phyloP scores from a whole-genome alignment of 768 basidiomycete species.

The Megacollybia marginata region DNA sequence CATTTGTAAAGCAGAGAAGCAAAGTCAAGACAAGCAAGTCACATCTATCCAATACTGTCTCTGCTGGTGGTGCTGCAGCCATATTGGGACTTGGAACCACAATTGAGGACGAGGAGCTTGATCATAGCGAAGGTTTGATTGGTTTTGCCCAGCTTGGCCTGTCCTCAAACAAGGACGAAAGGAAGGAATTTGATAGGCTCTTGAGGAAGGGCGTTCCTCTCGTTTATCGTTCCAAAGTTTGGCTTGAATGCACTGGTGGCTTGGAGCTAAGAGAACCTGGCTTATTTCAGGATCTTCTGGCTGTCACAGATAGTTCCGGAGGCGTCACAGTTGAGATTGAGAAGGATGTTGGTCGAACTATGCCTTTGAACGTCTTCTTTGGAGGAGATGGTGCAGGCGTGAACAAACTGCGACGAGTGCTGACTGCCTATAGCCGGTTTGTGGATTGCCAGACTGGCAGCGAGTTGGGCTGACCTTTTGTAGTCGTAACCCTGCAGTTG shows the following conservation, averaged over 20 bases:
- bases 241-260: conserved; percentile 91
- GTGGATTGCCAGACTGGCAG: conserved; percentile 15
- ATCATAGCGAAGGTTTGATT: conserved; percentile 79
- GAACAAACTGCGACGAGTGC: conserved; percentile 80
- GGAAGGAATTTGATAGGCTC: conserved; percentile 71
- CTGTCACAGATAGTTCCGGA: conserved; percentile 34
- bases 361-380: conserved; percentile 95
- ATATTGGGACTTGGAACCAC: conserved; percentile 62
- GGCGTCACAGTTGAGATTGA: conserved; percentile 77
- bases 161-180: conserved; percentile 69
- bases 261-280: conserved; percentile 91
- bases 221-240: conserved; percentile 78
- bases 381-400: conserved; percentile 95
- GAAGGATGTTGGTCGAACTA: conserved; percentile 88
- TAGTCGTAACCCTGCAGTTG: conserved; percentile 87
- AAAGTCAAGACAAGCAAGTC: conserved; percentile 33
- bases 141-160: conserved; percentile 87
- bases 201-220: conserved; percentile 86
- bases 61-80: conserved; percentile 42
- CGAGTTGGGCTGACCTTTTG: background rate
- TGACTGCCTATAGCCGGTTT: conserved; percentile 89
- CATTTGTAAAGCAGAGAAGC: conserved; percentile 67
- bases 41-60: conserved; percentile 16
- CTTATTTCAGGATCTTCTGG: conserved; percentile 78
- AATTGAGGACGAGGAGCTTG: conserved; percentile 64